Evolutionary conservation across 176 grass and related monocot species (phyloP), one percentile per base, ranked within the genome.

Genomic region (Oryza glumipatula): DNA sequence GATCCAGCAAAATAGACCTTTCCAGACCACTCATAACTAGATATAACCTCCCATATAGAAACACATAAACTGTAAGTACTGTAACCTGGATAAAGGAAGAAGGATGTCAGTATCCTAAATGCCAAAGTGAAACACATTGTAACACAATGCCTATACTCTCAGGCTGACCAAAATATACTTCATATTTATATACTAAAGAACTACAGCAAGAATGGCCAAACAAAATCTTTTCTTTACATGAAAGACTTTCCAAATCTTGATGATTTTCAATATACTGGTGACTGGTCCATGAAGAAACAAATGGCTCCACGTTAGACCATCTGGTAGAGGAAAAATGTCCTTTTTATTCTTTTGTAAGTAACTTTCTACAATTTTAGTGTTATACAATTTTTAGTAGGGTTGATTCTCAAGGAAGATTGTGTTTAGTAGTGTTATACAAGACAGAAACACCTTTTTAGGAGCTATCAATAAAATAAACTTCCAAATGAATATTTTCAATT

Each of bases 21-120:
- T 99, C 96, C 44, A 99, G 72, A 44, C 93, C 96, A 78, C 93
- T 99, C 93, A 99, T 82, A 70, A 99, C 93, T 7, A 99, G 83
- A 88, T 96, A 99, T 52, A 94, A 38, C 60, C 96, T 93, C 69
- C 96, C 96, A 81, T 99, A 99, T 67, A 99, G 71, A 89, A 96
- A 96, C 24, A 96, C 86, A 74, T 99, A 99, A 26, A 99, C 96
- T 30, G 91, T 96, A 86, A 96, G 88, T 38, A 99, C 96, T 44
- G 89, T 95, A 65, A 98, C 56, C 96, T 98, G 92, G 71, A 87
- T 70, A 80, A 32, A 74, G 22, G 56, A 83, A 68, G 6, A 83
- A 16, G 6, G 68, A 43, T 65, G 65, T 86, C 48, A 92, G 60
- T 83, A 83, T 79, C 60, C 10, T 30, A 66, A 86, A 63, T 63